Evolutionary conservation across 352 stramenopile species (phyloP), one percentile per base, ranked within the genome.

Genomic region (Hyaloperonospora brassicae): DNA sequence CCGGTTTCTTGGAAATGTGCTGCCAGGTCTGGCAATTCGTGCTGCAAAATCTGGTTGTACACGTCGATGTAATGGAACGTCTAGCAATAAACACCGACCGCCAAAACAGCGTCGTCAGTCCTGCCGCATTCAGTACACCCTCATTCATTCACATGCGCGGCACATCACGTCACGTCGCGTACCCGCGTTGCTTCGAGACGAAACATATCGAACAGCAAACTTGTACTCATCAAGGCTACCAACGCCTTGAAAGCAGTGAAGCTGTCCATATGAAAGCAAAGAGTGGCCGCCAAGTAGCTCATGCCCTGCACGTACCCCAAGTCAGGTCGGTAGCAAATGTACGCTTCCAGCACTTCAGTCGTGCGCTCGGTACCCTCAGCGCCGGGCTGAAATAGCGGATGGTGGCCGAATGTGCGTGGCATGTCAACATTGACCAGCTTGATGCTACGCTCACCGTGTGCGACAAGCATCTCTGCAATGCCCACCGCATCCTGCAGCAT

Each of bases 261-360:
- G 62, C 76, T 90, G 57, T 93, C 84, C 79, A 93, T 88, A 61
- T 93, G 84, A 46, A 93, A 86, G 55, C 84, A 93, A 39, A 93
- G 44, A 5, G 78, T 73, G 8, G 84, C 84, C 4, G 84, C 84
- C n/a, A 93, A 63, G 42, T 93, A 93, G 60, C 81, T 92, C 84
- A 93, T 93, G 30, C 84, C 84, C 58, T 93, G 84, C 10, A 93
- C 81, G 52, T 93, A 93, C 8, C 84, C 84, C 14, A 93, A 58
- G 43, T 93, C 84, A 0, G 84, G 84, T 1, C 84, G 79, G 47
- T 93, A 93, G 66, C 84, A 93, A 27, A 84, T 89, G 59, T 93
- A 93, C 6, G 84, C 81, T 49, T 92, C 81, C 12, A 93, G 68
- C 24, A 93, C 84, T 48, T 91, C 76, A 11, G 79, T 85, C 23